Base-by-base conservation (phyloP, 768 basidiomycete species). In the Mrakia gelida region DNA sequence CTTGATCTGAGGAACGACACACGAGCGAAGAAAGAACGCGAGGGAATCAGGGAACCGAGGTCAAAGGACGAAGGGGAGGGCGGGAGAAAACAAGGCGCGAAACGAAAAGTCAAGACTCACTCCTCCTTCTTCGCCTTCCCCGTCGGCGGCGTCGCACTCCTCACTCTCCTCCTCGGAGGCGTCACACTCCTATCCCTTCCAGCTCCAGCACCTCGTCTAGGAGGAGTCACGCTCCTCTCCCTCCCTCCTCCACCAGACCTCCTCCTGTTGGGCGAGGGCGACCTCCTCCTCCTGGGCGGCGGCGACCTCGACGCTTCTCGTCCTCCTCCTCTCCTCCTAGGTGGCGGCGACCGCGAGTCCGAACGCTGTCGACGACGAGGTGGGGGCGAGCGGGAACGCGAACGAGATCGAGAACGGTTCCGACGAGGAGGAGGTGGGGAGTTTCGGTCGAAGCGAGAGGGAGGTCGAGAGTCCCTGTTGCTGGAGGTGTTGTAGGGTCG, bases 301-400 rank as follows among this genome's bases (percentile, higher is more conserved):
- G 73, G 23, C 73, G 73, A 52, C 32, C 61, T 34, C 61, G 49
- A 52, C 49, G 49, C 49, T 10, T 52, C 49, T 59, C 72, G 28
- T 32, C 56, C 28, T 56, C 72, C 34, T 30, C 85, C 82, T 76
- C 87, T 86, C 71, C 85, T 84, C 21, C 86, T 83, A 26, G 85
- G 85, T 10, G 85, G 85, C 13, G 87, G 87, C 43, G 81, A 81
- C 43, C 84, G 85, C 18, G 87, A 87, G 80, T 28, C 79, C 75
- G 49, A 52, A 7, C 49, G 49, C 3, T 61, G 74, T 77, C 70
- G 81, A 71, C 81, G 81, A 26, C 80, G 79, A n/a, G 80, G 82
- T 11, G 83, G 80, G 45, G 52, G 84, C 68, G 87, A 87, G 71
- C 82, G 80, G 71, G 85, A 79, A 82, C 87, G 80, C 79, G 87